phyloP scores from a whole-genome alignment of 371 early-diverging fungal species.

The Mortierella sp. region DNA sequence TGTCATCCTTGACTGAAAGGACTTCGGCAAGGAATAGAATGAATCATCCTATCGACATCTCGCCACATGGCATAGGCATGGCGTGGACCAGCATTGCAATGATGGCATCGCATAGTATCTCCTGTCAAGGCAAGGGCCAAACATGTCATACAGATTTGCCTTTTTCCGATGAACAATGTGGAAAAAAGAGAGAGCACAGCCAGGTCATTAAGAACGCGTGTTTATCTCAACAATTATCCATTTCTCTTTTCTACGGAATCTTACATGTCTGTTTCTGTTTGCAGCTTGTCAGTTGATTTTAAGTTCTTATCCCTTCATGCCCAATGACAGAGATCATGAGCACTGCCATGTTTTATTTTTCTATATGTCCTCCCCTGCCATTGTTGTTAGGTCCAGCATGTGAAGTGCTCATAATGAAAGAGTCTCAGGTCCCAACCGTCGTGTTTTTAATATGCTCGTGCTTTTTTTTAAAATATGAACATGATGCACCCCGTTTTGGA shows the following conservation, averaged over 20 bases:
- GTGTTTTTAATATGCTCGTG: neutral
- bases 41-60: neutral
- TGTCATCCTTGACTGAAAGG: neutral
- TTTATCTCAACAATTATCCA: neutral
- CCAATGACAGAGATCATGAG: slow-evolving; percentile 1
- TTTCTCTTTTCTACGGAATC: neutral
- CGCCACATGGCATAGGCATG: neutral
- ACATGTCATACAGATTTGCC: neutral
- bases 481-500: neutral
- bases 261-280: slow-evolving; percentile 3
- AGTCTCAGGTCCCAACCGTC: neutral
- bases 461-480: neutral
- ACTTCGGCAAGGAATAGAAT: neutral
- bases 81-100: neutral
- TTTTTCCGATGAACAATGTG: neutral
- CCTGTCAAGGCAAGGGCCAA: neutral
- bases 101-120: neutral
- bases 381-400: neutral
- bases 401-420: slow-evolving; percentile 1
- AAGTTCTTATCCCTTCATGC: neutral
- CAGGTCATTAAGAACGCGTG: neutral
- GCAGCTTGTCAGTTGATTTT: slow-evolving; percentile 7
- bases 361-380: too few species aligned
- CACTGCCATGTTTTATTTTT: neutral
- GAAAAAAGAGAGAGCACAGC: neutral